phyloP scores from a whole-genome alignment of 768 basidiomycete species.

The Hortiboletus flavorubellus region DNA sequence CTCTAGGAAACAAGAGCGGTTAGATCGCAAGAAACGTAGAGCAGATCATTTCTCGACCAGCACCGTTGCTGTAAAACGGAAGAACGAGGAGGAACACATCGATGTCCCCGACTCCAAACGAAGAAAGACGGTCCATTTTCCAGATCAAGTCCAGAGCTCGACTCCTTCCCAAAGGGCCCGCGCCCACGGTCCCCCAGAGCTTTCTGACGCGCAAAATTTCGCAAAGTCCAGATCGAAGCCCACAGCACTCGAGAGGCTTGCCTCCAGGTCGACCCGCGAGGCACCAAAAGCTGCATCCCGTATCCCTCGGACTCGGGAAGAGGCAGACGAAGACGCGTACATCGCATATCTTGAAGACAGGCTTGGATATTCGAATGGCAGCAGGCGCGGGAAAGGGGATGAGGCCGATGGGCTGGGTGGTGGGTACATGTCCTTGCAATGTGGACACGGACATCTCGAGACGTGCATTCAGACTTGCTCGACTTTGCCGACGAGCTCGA shows the following conservation, averaged over 20 bases:
- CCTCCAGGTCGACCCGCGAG: constrained; percentile 13
- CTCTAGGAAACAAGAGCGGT: constrained; percentile 58
- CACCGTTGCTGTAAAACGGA: constrained; percentile 33
- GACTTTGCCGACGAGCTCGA: constrained; percentile 42
- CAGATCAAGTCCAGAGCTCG: constrained; percentile 1
- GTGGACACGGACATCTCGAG: background rate
- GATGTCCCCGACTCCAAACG: constrained; percentile 40
- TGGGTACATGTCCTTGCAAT: constrained; percentile 31
- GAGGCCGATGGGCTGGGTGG: constrained; percentile 86
- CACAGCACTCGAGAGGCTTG: constrained; percentile 37
- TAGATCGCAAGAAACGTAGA: constrained; percentile 57
- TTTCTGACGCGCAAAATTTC: background rate
- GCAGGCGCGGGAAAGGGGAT: constrained; percentile 41
- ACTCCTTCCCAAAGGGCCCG: background rate
- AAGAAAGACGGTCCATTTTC: constrained; percentile 42
- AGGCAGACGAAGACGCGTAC: constrained; percentile 78
- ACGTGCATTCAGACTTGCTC: constrained; percentile 44
- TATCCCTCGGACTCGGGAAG: constrained; percentile 35
- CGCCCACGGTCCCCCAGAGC: background rate
- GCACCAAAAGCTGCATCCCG: background rate
- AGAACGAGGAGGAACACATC: constrained; percentile 41
- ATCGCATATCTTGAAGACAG: constrained; percentile 81
- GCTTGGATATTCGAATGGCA: constrained; percentile 52
- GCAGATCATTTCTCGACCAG: constrained; percentile 51
- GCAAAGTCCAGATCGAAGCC: constrained; percentile 13